Evolutionary conservation across 345 rosid species (phyloP), one percentile per base, ranked within the genome.

Genomic region (Eucalyptus tenuipes): DNA sequence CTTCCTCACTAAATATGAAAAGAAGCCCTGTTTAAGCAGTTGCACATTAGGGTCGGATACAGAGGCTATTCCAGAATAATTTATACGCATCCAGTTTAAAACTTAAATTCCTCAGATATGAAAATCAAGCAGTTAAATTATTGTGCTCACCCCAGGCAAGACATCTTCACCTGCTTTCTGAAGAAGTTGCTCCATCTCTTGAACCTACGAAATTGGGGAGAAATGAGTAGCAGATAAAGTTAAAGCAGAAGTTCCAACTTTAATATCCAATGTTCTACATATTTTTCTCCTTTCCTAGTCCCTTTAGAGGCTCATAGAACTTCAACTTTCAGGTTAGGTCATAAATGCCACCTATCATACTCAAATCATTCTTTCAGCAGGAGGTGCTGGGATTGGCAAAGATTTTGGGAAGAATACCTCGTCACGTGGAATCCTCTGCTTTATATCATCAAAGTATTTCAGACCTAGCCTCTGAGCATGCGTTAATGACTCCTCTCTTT

Each of bases 401-500:
- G 29, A 47, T 31, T 66, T 61, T 49, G 44, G 91, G 90, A 89
- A 68, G 40, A 86, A 37, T 82, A 97, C 99, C 98, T 98, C 99
- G 40, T 94, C 92, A 37, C 97, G 97, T 86, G 96, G 99, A 91
- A 98, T 95, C 91, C 99, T 94, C 68, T 94, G 93, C 87, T 91
- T 94, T 13, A 97, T 96, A 91, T 98, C 99, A 89, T 98, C 95
- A 89, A 98, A 98, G 89, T 96, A 98, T 93, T 95, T 95, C 93
- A 98, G 91, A n/a, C 99, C 99, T 88, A 97, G 52, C 92, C 92
- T 94, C 92, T 98, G 99, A 53, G 98, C 85, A 91, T 95, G 91
- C 24, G 99, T 97, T 88, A 98, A 93, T 71, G 99, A 94, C 85
- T 92, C 95, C 85, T 97, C 99, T 16, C 89, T 92, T 93, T 94